Evolutionary conservation across 345 rosid genomes (phyloP).

Genomic region (Garcia nutans): DNA sequence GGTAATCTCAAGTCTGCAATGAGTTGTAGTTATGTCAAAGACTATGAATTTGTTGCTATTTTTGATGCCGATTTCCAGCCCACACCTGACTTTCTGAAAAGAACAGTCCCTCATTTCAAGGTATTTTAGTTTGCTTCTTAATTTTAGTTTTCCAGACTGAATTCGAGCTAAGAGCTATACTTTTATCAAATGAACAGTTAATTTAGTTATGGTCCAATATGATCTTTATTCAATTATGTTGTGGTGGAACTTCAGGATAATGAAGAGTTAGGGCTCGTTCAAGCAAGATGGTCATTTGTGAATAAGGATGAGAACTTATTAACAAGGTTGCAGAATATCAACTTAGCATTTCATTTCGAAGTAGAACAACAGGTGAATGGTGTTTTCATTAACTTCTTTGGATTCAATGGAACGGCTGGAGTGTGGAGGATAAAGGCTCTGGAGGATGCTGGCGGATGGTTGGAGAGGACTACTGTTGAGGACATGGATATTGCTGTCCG

Average conservation of each 20-base stretch:
- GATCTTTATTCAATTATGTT: no score
- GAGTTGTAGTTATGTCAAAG: conserved; percentile 86
- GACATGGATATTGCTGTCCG: conserved; percentile 98
- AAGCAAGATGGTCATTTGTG: conserved; percentile 95
- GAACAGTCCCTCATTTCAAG: conserved; percentile 88
- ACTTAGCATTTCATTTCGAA: conserved; percentile 88
- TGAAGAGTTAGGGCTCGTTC: conserved; percentile 79
- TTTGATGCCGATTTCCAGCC: conserved; percentile 98
- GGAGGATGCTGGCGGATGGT: conserved; percentile 95
- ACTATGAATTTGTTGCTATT: conserved; percentile 88
- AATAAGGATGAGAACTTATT: conserved; percentile 87
- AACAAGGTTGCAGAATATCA: conserved; percentile 84
- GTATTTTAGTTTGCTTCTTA: conserved; percentile 29
- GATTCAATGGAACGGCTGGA: conserved; percentile 96
- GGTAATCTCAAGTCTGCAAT: conserved; percentile 97
- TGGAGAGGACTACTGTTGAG: conserved; percentile 94
- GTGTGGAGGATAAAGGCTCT: conserved; percentile 95
- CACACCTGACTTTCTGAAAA: conserved; percentile 69
- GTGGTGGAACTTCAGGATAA: conserved; percentile 49
- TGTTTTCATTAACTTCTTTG: conserved; percentile 76
- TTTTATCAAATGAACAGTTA: no score
- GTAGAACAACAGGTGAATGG: conserved; percentile 97
- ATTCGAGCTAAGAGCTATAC: background rate
- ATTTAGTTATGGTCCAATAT: no score
- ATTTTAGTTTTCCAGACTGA: background rate